These are phyloP conservation scores for Xylaria sp. DNA, from an alignment of 2,329 filamentous ascomycete genomes.

Conservation along the genomic window DNA sequence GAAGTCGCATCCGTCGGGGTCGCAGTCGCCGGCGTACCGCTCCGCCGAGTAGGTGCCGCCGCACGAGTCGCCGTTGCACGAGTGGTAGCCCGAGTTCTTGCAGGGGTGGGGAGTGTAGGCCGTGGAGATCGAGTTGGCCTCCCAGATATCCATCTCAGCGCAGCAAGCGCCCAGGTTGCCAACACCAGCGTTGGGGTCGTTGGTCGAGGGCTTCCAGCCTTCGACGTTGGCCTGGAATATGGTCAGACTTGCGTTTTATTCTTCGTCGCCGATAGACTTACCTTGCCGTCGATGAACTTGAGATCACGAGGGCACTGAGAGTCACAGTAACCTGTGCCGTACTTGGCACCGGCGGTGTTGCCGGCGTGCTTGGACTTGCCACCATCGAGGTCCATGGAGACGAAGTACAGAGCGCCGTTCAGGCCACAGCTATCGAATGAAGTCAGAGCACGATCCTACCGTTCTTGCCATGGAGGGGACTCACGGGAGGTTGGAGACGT, in stretches of 20 bases:
- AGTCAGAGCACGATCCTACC: neutral
- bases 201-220: conserved; percentile 52
- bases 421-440: conserved; percentile 55
- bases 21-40: conserved; percentile 64
- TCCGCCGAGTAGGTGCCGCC: conserved; percentile 53
- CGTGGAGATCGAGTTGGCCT: conserved; percentile 62
- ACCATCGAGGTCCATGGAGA: conserved; percentile 60
- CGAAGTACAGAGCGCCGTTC: conserved; percentile 66
- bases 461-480: conserved; percentile 2
- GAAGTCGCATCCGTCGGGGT: conserved; percentile 69
- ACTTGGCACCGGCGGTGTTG: conserved; percentile 57
- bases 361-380: conserved; percentile 50
- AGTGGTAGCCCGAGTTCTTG: conserved; percentile 50
- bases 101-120: conserved; percentile 68
- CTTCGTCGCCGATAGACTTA: conserved; percentile 21
- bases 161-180: conserved; percentile 59
- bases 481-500: conserved; percentile 59
- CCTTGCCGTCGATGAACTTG: conserved; percentile 56
- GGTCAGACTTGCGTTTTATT: neutral
- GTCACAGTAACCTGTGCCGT: conserved; percentile 63
- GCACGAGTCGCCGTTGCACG: conserved; percentile 53
- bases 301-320: conserved; percentile 54
- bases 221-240: conserved; percentile 48
- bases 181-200: conserved; percentile 55
- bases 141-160: conserved; percentile 67